Evolutionary conservation across 805 yeast genomes (phyloP), one percentile per base, ranked within the genome.

Genomic region (Ogataea allantospora): DNA sequence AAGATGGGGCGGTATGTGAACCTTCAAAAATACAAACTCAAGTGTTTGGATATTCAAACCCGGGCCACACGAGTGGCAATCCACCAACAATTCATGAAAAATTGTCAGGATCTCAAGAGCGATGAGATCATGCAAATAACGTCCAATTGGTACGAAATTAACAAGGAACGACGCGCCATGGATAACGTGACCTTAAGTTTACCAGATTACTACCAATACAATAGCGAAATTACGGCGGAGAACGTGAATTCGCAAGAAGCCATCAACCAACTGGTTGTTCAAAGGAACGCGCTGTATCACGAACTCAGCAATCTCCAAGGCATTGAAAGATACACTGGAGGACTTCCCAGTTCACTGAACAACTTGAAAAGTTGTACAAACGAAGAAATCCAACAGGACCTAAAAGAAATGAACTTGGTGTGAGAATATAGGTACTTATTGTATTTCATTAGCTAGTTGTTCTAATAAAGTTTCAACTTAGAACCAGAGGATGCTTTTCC

Each of bases 101-200:
- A 76, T 40, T 67, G 77, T 23, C 77, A 80, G 50, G 95, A 88
- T 54, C 60, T 74, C 30, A 83, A 88, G 44, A 71, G 73, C 36
- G 67, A 72, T 17, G 70, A 87, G 67, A 71, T 91, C 32, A 70
- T 76, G 42, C 71, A 77, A 6, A 84, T 95, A 4, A 89, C 97
- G 5, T 75, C 83, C 27, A 73, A 78, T 46, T 93, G 98, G 98
- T 91, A 91, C 66, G 82, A 84, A 48, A 84, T 89, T 54, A 89
- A 88, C 62, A 78, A 82, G 53, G 98, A 93, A 58, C 73, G 97
- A 51, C 73, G 95, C 46, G 79, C 78, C 30, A 73, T 87, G 77
- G 96, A 88, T 58, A 73, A 75, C 46, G 51, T 78, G 34, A 78
- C 75, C 13, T 67, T 79, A 5, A 75, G 73, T 18, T 60, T 77